Evolutionary conservation across 768 basidiomycete species (phyloP), one percentile per base, ranked within the genome.

Genomic region (Russula brevipes): DNA sequence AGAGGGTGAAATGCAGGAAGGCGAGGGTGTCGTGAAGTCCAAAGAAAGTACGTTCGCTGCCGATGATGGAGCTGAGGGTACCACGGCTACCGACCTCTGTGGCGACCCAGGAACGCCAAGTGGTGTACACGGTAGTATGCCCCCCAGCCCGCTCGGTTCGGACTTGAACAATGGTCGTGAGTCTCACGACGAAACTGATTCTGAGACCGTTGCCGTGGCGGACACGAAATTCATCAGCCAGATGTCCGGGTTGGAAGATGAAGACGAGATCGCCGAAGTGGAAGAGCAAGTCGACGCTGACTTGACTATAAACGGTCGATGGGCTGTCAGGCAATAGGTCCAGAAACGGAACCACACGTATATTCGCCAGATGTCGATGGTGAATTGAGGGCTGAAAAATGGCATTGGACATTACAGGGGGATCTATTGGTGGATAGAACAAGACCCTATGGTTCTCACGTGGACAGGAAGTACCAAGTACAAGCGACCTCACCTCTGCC

Each of bases 251-350:
- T 45, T 44, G 16, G 54, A 35, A 35, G 41, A 56, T 17, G 57
- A 38, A 49, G 36, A 38, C 4, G 46, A 57, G 19, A 47, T 46
- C 39, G 46, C 46, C 16, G 57, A 58, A 39, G 57, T 58, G 36
- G 57, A 58, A 49, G 51, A 36, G 35, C 35, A 60, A 36, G 41
- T 60, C 8, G 51, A 45, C 35, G 16, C 42, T n/a, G 12, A 35
- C 42, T 17, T 16, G 16, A 5, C 35, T 36, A 3, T 44, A 44
- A 35, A 46, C 45, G n/a, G 17, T 24, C 8, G 44, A 36, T 33
- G 33, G 33, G 30, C 42, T 10, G 14, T 45, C 54, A 33, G 42
- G 30, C 17, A 5, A 42, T n/a, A 12, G 12, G 14, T 1, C 54
- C 41, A 8, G 41, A 42, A 31, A 12, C 24, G 24, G 53, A 38